These are phyloP conservation scores for Neopestalotiopsis rosae DNA, from an alignment of 2,329 filamentous ascomycete genomes.

Conservation along the genomic window DNA sequence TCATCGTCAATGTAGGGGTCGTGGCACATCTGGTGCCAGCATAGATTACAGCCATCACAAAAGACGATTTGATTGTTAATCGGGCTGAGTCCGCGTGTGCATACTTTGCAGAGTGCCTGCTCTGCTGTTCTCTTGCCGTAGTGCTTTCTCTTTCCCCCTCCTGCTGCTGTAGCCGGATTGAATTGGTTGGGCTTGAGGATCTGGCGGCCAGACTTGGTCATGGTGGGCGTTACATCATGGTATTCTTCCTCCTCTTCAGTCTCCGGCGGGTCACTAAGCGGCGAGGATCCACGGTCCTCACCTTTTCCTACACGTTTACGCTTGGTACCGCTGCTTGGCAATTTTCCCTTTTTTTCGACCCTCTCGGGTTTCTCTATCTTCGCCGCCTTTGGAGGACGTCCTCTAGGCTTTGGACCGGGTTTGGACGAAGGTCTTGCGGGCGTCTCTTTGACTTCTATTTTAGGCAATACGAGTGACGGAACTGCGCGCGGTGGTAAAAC, in stretches of 20 bases:
- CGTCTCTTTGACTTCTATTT: background rate
- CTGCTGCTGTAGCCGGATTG: slow-evolving; percentile 56
- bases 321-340: slow-evolving; percentile 34
- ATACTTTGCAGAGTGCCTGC: slow-evolving; percentile 72
- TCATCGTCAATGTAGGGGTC: slow-evolving; percentile 75
- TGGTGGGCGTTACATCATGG: slow-evolving; percentile 58
- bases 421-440: background rate
- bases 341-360: slow-evolving; percentile 23
- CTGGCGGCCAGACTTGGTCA: slow-evolving; percentile 77
- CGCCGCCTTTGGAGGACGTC: slow-evolving; percentile 23
- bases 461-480: slow-evolving; percentile 11
- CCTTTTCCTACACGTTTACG: slow-evolving; percentile 40
- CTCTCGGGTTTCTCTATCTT: background rate
- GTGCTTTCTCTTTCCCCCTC: slow-evolving; percentile 42
- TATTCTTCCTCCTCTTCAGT: slow-evolving; percentile 26
- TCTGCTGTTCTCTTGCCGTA: slow-evolving; percentile 66
- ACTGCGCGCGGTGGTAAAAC: slow-evolving; percentile 20
- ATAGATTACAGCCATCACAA: slow-evolving; percentile 80
- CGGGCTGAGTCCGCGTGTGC: slow-evolving; percentile 74
- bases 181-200: slow-evolving; percentile 70
- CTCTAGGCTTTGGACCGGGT: slow-evolving; percentile 19
- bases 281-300: slow-evolving; percentile 29
- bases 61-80: slow-evolving; percentile 82
- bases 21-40: slow-evolving; percentile 85
- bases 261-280: slow-evolving; percentile 35